phyloP scores from a whole-genome alignment of 192 early-diverging fungal genomes.

The Diversispora eburnea region DNA sequence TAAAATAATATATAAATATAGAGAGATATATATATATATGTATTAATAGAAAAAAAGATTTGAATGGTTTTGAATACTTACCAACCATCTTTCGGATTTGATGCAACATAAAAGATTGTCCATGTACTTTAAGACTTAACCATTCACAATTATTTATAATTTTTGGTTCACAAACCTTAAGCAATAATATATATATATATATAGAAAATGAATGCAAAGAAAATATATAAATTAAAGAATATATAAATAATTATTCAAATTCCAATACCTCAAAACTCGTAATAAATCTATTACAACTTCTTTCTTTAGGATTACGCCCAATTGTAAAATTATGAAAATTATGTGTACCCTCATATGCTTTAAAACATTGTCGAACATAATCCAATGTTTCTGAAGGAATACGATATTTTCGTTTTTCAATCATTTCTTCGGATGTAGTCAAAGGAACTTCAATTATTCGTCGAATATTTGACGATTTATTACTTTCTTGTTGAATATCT shows the following conservation, averaged over 20 bases:
- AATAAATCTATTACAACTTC: constrained; percentile 78
- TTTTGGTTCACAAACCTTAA: constrained; percentile 59
- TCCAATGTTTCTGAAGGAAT: constrained; percentile 58
- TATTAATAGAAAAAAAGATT: neutral
- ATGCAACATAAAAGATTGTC: constrained; percentile 98
- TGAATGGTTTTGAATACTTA: constrained; percentile 34
- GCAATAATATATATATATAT: neutral
- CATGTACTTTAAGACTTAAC: constrained; percentile 88
- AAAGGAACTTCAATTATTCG: constrained; percentile 32
- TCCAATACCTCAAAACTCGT: constrained; percentile 65
- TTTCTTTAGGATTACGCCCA: constrained; percentile 70
- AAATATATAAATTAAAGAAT: neutral
- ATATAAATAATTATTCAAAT: neutral
- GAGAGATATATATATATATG: too few relatives aligned
- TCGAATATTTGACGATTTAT: neutral
- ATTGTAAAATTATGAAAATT: constrained; percentile 97
- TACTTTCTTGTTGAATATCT: neutral
- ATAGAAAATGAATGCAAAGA: neutral
- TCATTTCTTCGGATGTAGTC: constrained; percentile 60
- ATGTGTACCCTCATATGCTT: constrained; percentile 77
- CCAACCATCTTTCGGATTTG: constrained; percentile 99
- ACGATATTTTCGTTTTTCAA: constrained; percentile 59
- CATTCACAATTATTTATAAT: constrained; percentile 74
- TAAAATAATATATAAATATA: too few relatives aligned
- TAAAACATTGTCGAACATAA: constrained; percentile 63